Evolutionary conservation across 2,329 filamentous ascomycete species (phyloP).

Genomic region (Aurifilum marmelostoma): DNA sequence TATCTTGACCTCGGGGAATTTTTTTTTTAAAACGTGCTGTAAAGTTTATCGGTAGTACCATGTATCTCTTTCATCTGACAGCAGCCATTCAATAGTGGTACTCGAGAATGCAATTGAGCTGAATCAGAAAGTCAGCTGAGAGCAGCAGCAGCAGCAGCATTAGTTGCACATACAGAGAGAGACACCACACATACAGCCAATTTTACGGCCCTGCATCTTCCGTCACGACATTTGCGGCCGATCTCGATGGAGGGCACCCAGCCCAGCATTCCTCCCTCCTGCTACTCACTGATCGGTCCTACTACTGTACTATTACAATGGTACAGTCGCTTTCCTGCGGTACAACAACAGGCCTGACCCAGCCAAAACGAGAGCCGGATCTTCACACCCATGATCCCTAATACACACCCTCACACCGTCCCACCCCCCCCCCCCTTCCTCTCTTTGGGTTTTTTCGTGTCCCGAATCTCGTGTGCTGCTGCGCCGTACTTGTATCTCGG

Average conservation of each 20-base stretch:
- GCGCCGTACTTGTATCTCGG: neutral
- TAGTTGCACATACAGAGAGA: neutral
- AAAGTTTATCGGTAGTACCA: neutral
- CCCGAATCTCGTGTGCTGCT: conserved; percentile 13
- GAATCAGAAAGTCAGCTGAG: neutral
- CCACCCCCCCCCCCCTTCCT: neutral
- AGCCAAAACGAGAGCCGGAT: neutral
- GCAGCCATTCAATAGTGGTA: neutral
- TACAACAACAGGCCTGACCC: too few relatives aligned
- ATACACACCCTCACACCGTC: too few relatives aligned
- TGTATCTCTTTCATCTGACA: neutral
- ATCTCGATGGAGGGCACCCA: neutral
- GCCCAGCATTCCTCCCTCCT: neutral
- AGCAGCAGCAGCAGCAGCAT: neutral
- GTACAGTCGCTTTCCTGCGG: too few relatives aligned
- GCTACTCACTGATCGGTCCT: neutral
- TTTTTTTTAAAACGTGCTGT: neutral
- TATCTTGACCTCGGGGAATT: neutral
- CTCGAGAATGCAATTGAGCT: too few relatives aligned
- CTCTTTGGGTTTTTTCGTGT: neutral
- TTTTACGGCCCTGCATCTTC: neutral
- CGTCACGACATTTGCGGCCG: neutral
- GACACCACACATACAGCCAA: neutral
- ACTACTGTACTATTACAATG: neutral
- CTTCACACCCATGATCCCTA: neutral